These are phyloP conservation scores for Eucalyptus pumila DNA, from an alignment of 345 rosid species.

Conservation along the genomic window DNA sequence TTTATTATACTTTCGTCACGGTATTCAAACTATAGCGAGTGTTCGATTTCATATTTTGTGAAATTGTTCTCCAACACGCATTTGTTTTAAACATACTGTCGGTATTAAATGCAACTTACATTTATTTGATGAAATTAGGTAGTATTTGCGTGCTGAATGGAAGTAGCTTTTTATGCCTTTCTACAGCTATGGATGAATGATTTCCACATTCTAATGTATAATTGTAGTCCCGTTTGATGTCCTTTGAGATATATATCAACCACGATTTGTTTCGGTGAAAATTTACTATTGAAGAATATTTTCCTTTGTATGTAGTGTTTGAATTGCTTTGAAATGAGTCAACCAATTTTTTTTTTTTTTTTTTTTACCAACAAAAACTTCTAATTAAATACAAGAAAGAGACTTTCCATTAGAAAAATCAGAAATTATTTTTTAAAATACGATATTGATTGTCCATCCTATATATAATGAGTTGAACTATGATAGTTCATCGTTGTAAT, in stretches of 20 bases:
- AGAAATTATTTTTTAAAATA: too few species aligned
- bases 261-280: background rate
- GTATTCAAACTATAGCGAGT: background rate
- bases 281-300: background rate
- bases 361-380: background rate
- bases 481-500: background rate
- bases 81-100: background rate
- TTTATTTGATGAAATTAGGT: background rate
- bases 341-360: too few species aligned
- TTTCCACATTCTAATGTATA: background rate
- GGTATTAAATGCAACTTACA: background rate
- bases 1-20: background rate
- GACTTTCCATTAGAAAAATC: background rate
- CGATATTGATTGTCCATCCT: background rate
- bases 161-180: background rate
- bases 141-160: background rate
- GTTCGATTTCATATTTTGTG: background rate
- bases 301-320: background rate
- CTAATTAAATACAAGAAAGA: background rate
- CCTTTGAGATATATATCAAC: background rate
- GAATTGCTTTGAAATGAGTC: background rate
- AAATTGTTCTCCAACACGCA: background rate
- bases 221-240: background rate
- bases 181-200: background rate
- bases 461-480: background rate